Evolutionary conservation across 805 yeast genomes (phyloP).

Genomic region (Monosporozyma servazzii): DNA sequence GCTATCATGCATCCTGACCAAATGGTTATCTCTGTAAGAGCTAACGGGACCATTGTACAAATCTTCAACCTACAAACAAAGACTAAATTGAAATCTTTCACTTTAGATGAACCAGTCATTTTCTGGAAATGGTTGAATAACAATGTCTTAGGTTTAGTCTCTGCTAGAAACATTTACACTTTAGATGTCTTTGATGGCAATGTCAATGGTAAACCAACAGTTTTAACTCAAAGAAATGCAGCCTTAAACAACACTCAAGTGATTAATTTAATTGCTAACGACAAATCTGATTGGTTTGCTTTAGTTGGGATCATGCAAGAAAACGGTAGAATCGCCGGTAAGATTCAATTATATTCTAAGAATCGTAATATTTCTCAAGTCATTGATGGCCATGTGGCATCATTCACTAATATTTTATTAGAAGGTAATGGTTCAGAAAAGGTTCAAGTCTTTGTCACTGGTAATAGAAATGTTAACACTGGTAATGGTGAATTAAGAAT

Average conservation of each 20-base stretch:
- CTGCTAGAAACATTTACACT: conserved; percentile 61
- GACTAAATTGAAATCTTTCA: conserved; percentile 81
- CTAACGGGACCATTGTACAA: conserved; percentile 93
- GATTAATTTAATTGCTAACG: conserved; percentile 80
- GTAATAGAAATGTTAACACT: conserved; percentile 71
- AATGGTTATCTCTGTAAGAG: conserved; percentile 85
- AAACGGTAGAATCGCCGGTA: conserved; percentile 90
- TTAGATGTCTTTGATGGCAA: conserved; percentile 83
- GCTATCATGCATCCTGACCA: conserved; percentile 93
- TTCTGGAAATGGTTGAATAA: conserved; percentile 91
- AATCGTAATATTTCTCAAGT: conserved; percentile 90
- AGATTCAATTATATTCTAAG: conserved; percentile 83
- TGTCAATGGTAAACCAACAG: conserved; percentile 66
- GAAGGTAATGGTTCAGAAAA: conserved; percentile 59
- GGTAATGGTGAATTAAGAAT: conserved; percentile 79
- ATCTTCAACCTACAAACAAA: conserved; percentile 83
- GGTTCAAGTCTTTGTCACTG: conserved; percentile 86
- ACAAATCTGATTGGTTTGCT: conserved; percentile 83
- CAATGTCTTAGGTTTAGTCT: conserved; percentile 70
- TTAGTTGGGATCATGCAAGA: conserved; percentile 92
- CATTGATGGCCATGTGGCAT: conserved; percentile 95
- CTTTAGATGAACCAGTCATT: conserved; percentile 78
- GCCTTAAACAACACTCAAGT: conserved; percentile 73
- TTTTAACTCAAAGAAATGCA: conserved; percentile 76
- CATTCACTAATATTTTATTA: conserved; percentile 67